phyloP scores from a whole-genome alignment of 1,284 basidiomycete species.

The Neolentinus lepideus region DNA sequence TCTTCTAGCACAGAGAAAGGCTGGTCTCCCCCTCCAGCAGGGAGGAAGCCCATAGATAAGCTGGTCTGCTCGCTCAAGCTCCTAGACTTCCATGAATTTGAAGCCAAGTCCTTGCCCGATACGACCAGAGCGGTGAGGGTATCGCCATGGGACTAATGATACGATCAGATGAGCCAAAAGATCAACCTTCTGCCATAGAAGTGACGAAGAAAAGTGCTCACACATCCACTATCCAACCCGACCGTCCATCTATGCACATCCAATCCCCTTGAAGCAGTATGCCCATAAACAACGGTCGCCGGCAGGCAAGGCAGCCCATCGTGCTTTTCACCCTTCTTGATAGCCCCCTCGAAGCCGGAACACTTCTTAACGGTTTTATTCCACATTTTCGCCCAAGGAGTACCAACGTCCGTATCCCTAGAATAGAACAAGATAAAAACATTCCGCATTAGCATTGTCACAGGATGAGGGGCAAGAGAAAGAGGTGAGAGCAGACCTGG shows the following conservation, averaged over 20 bases:
- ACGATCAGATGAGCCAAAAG: neutral
- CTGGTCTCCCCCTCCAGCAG: neutral
- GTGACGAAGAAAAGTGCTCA: conserved; percentile 32
- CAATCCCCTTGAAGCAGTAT: conserved; percentile 68
- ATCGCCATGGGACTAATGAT: neutral
- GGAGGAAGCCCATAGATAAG: neutral
- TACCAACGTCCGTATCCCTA: conserved; percentile 44
- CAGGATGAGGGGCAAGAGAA: neutral
- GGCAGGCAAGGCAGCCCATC: conserved; percentile 58
- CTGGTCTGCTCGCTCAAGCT: neutral
- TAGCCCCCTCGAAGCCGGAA: conserved; percentile 33
- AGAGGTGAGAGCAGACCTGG: conserved; percentile 27
- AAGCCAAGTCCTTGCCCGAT: neutral
- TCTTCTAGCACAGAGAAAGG: neutral
- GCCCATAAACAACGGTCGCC: conserved; percentile 77
- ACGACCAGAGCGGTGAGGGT: neutral
- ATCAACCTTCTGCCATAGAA: neutral
- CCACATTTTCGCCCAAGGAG: conserved; percentile 72
- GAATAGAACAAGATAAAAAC: too few species aligned
- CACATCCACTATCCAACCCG: conserved; percentile 80
- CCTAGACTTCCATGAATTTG: neutral
- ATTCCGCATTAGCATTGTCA: too few species aligned
- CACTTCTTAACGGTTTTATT: conserved; percentile 66
- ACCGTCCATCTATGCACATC: conserved; percentile 75
- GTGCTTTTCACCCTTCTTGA: conserved; percentile 11